Conservation (phyloP, 31 red algal species). For the Odonthalia washingtoniensis region DNA sequence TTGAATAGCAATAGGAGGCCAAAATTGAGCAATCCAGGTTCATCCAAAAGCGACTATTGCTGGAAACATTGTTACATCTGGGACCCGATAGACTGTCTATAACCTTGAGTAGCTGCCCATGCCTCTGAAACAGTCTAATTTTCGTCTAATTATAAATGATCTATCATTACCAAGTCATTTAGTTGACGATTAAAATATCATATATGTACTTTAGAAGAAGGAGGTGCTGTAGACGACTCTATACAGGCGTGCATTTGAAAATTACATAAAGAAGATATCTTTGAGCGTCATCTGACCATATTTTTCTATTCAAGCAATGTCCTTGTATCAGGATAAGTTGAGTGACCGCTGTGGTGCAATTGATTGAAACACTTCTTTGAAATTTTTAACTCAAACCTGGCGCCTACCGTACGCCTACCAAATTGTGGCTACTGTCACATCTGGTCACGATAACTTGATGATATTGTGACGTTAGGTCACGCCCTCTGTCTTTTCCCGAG, state of each 20-base stretch:
- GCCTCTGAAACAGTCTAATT: background rate
- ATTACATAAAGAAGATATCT: conserved; percentile 6
- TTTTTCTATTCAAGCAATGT: conserved; percentile 26
- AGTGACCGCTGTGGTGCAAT: no score
- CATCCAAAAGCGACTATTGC: background rate
- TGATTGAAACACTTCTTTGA: no score
- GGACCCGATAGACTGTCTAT: background rate
- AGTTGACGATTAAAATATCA: no score
- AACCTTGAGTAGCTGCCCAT: background rate
- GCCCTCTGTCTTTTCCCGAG: no score
- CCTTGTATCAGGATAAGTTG: conserved; percentile 36
- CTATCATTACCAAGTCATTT: background rate
- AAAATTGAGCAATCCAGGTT: background rate
- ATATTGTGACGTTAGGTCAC: no score
- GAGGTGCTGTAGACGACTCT: background rate
- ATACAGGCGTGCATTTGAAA: conserved; percentile 15
- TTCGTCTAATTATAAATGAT: conserved; percentile 14
- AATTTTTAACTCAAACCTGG: no score
- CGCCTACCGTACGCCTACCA: no score
- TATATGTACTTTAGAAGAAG: conserved; percentile 14
- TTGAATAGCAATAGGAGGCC: background rate
- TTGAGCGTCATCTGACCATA: conserved; percentile 24
- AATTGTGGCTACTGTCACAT: no score
- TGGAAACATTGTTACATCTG: background rate
- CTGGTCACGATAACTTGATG: no score